phyloP scores from a whole-genome alignment of 768 basidiomycete species.

The Pleurotus platypus region DNA sequence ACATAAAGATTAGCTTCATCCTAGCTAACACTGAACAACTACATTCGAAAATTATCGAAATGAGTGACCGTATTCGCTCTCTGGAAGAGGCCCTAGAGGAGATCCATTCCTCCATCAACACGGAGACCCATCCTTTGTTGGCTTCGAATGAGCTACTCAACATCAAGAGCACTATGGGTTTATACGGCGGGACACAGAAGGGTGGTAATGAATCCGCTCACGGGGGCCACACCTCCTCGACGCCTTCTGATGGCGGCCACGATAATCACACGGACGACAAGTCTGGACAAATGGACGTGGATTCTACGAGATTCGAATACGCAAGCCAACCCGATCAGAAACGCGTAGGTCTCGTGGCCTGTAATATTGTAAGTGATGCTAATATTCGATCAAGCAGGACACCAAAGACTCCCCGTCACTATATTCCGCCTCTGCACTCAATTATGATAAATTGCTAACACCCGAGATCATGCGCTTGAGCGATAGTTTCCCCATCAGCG shows the following conservation, averaged over 20 bases:
- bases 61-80: slow-evolving; percentile 62
- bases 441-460: slow-evolving; percentile 25
- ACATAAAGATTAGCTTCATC: slow-evolving; percentile 38
- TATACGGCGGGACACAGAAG: slow-evolving; percentile 36
- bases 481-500: slow-evolving; percentile 52
- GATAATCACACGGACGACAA: neutral
- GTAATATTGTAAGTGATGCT: no score
- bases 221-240: neutral
- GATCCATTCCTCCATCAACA: slow-evolving; percentile 22
- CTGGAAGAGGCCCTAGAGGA: slow-evolving; percentile 53
- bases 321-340: neutral
- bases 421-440: slow-evolving; percentile 1
- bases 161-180: slow-evolving; percentile 54
- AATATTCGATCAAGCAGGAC: no score
- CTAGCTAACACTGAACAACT: slow-evolving; percentile 66
- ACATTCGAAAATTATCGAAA: slow-evolving; percentile 60
- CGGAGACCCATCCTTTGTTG: slow-evolving; percentile 48
- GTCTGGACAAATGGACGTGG: neutral
- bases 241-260: slow-evolving; percentile 1
- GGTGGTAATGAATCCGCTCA: slow-evolving; percentile 7
- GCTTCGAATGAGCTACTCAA: slow-evolving; percentile 38
- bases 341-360: no score
- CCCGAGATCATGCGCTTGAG: slow-evolving; percentile 48
- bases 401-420: slow-evolving; percentile 5
- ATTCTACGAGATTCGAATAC: neutral